Evolutionary conservation across 75 land plant species (phyloP), one percentile per base, ranked within the genome.

Genomic region (Adiantum capillusveneris): DNA sequence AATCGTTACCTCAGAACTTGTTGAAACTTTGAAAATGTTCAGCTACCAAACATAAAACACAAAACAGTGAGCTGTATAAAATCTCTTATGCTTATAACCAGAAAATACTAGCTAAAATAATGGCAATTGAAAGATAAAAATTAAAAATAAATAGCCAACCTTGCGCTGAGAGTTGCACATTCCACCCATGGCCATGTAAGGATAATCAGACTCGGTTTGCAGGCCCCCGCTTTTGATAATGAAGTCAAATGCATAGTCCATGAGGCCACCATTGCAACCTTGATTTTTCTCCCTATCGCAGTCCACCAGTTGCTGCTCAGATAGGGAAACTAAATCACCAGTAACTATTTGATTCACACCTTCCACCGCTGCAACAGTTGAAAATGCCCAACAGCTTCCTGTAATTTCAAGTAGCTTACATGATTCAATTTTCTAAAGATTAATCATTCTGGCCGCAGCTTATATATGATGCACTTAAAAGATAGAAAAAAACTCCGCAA

Each of bases 161-260:
- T 20, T 20, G 7, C 21, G 25, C 16, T 30, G 9, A 9, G 25
- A 7, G 22, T 58, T 37, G 37, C 60, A 58, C 7, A 21, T 29
- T 11, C 60, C 39, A 21, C 31, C 57, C 18, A 1, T 25, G 0
- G 51, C 59, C 21, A 2, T 61, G 73, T 81, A 84, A 6, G 88
- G 90, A 44, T 86, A 86, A 50, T 83, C 84, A 6, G 36, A 45
- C 39, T 83, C 90, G 18, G 76, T 79, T 62, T 68, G 75, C 28
- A 86, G 65, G 0, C 90, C 90, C 5, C 86, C 86, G 51, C 65
- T 79, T 29, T 67, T 39, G 21, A 76, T 57, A 29, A 86, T 83
- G 45, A 63, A 86, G 16, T 62, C 65, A 25, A 77, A 77, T 0
- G 79, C 79, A 19, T 60, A 49, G 24, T 72, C 71, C 79, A 77